These are phyloP conservation scores for Modicella reniformis DNA, from an alignment of 371 early-diverging fungal genomes.

Conservation along the genomic window DNA sequence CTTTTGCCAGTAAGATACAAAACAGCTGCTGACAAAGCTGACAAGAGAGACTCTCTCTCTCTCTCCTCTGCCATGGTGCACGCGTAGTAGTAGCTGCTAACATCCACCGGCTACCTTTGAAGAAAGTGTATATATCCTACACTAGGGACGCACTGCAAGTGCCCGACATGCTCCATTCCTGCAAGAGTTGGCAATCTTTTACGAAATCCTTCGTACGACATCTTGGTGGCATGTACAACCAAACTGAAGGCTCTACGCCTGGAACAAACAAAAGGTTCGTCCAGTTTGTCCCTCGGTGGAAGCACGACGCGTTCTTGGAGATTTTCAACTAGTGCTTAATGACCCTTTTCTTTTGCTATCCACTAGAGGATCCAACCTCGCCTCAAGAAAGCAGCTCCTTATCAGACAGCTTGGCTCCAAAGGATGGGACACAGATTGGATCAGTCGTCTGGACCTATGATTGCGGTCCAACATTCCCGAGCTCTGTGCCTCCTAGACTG, in stretches of 20 bases:
- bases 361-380: not conserved
- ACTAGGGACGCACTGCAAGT: constrained; percentile 34
- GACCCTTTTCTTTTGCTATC: not conserved
- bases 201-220: constrained; percentile 41
- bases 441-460: constrained; percentile 43
- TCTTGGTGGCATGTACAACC: constrained; percentile 47
- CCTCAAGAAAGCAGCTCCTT: not conserved
- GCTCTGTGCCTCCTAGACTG: constrained; percentile 2
- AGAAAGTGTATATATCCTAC: constrained; percentile 43
- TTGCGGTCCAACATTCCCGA: constrained; percentile 44
- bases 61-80: too few relatives aligned
- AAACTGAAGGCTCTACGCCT: constrained; percentile 30
- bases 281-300: not conserved
- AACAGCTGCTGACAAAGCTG: not conserved
- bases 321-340: too few relatives aligned
- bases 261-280: constrained; percentile 4
- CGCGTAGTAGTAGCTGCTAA: too few relatives aligned
- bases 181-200: constrained; percentile 50
- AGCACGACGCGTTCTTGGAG: not conserved
- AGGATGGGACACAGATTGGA: constrained; percentile 26
- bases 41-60: too few relatives aligned
- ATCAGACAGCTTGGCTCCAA: not conserved
- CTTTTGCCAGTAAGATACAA: constrained; percentile 38
- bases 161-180: constrained; percentile 44
- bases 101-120: too few relatives aligned